These are phyloP conservation scores for Colletotrichum tofieldiae DNA, from an alignment of 2,329 filamentous ascomycete genomes.

Conservation along the genomic window DNA sequence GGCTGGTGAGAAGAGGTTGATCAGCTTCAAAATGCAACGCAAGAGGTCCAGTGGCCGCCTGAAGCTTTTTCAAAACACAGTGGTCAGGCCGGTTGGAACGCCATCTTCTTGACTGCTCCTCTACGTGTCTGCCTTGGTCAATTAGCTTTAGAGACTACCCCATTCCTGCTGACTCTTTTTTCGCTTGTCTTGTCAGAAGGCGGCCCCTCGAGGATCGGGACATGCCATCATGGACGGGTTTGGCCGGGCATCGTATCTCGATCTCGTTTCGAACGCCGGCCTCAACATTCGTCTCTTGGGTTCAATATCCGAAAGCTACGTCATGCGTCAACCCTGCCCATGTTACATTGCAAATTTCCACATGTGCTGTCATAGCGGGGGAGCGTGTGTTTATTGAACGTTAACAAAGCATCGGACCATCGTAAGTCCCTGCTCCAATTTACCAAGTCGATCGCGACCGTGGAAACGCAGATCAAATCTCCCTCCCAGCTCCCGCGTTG, in stretches of 20 bases:
- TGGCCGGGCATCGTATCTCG: background rate
- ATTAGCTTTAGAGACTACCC: background rate
- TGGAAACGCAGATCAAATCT: background rate
- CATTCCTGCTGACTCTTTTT: background rate
- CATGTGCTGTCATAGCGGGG: conserved; percentile 40
- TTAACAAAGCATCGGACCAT: background rate
- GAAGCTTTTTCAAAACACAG: background rate
- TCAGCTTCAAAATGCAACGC: background rate
- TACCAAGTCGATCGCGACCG: conserved; percentile 1
- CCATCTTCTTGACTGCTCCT: background rate
- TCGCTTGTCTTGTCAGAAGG: background rate
- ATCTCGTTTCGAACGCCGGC: background rate
- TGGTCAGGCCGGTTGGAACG: too few relatives aligned
- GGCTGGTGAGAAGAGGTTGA: background rate
- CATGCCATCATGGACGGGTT: background rate
- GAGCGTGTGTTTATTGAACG: background rate
- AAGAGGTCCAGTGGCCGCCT: background rate
- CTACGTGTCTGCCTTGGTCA: background rate
- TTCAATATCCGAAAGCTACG: conserved; percentile 22
- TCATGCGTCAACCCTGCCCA: conserved; percentile 29
- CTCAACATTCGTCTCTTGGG: background rate
- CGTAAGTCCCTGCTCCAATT: background rate
- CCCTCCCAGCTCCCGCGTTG: conserved; percentile 3
- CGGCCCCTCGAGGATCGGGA: background rate
- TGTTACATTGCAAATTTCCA: conserved; percentile 36